Evolutionary conservation across 257 asterid genomes (phyloP).

Genomic region (Paulownia fortunei): DNA sequence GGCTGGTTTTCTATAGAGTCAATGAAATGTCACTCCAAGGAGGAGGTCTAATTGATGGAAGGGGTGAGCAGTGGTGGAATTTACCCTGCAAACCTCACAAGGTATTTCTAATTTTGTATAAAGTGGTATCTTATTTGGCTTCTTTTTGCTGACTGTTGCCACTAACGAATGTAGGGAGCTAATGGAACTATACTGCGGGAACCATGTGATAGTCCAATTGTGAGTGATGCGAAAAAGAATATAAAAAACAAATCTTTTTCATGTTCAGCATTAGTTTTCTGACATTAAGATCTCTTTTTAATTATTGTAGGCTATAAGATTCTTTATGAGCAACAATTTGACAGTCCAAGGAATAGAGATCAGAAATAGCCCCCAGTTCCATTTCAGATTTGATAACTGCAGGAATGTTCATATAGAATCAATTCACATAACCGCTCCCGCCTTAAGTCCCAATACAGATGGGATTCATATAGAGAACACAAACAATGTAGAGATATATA

Average conservation of each 20-base stretch:
- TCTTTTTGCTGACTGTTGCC: conserved; percentile 21
- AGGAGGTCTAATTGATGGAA: conserved; percentile 63
- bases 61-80: conserved; percentile 65
- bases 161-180: conserved; percentile 43
- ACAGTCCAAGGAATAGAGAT: conserved; percentile 57
- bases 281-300: background rate
- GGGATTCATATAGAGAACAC: conserved; percentile 72
- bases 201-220: conserved; percentile 74
- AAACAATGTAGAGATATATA: conserved; percentile 51
- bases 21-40: conserved; percentile 54
- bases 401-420: conserved; percentile 56
- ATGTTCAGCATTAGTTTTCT: background rate
- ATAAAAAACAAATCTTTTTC: background rate
- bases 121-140: background rate
- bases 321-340: conserved; percentile 69
- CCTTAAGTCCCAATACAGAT: conserved; percentile 68
- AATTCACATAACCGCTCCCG: conserved; percentile 56
- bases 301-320: conserved; percentile 59
- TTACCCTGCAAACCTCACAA: conserved; percentile 77
- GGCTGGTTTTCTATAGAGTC: conserved; percentile 65
- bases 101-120: conserved; percentile 30
- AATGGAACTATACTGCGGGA: conserved; percentile 48
- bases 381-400: conserved; percentile 67
- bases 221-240: conserved; percentile 36
- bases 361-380: conserved; percentile 65